These are phyloP conservation scores for Ganoderma leucocontextum DNA, from an alignment of 1,284 basidiomycete species.

Conservation along the genomic window DNA sequence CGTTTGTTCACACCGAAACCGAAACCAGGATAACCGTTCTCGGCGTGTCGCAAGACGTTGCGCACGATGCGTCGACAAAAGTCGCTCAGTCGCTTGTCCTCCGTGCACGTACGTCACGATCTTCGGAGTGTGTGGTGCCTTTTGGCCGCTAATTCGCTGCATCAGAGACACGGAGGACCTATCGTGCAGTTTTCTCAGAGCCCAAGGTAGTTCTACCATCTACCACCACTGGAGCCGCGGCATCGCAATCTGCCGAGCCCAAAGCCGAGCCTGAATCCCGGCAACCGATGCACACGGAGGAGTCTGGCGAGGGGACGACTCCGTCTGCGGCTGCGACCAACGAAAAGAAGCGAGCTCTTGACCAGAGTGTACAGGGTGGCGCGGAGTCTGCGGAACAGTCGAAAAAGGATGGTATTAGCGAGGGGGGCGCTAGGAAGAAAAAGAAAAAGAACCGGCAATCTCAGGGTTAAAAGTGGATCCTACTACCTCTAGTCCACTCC, in stretches of 20 bases:
- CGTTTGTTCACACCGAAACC: conserved; percentile 3
- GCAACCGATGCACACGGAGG: conserved; percentile 1
- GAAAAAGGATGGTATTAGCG: conserved; percentile 9
- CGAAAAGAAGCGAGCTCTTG: conserved; percentile 33
- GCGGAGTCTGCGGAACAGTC: neutral
- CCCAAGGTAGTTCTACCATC: conserved; percentile 67
- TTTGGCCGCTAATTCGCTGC: conserved; percentile 7
- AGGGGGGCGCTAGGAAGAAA: conserved; percentile 32
- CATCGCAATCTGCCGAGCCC: neutral
- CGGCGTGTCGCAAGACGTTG: conserved; percentile 70
- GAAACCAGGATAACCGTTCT: conserved; percentile 61
- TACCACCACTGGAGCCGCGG: neutral
- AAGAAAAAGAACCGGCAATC: conserved; percentile 32
- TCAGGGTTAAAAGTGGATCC: neutral
- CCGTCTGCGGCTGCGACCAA: conserved; percentile 10
- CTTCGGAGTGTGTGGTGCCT: neutral
- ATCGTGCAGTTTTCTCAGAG: conserved; percentile 77
- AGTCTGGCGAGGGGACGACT: neutral
- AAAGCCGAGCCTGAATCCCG: neutral
- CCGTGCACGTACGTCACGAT: conserved; percentile 69
- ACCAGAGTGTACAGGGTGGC: conserved; percentile 4
- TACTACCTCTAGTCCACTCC: neutral
- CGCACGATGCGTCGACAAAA: conserved; percentile 67
- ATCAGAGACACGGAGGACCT: conserved; percentile 63
- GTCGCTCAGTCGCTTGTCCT: conserved; percentile 72